phyloP scores from a whole-genome alignment of 2,329 filamentous ascomycete genomes.

The Trichoderma guizhouense region DNA sequence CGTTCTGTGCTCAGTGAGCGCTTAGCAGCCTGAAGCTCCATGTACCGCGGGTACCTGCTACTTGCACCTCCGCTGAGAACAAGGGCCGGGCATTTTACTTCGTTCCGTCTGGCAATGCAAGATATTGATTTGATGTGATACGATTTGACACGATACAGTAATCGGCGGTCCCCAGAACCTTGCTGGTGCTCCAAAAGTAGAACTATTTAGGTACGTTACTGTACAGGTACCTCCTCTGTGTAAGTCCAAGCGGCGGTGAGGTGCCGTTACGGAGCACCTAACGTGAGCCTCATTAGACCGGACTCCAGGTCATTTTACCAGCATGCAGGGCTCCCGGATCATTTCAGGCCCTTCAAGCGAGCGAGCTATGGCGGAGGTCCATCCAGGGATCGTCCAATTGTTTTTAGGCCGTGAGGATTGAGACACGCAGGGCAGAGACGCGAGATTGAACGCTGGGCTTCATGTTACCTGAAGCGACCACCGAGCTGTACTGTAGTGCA shows the following conservation, averaged over 20 bases:
- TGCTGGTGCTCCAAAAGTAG: background rate
- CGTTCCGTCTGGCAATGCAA: background rate
- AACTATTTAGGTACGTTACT: background rate
- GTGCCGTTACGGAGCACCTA: background rate
- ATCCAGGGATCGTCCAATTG: background rate
- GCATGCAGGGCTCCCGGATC: background rate
- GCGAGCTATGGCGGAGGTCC: background rate
- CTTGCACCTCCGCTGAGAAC: background rate
- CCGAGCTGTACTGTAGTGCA: background rate
- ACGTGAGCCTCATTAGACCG: slow-evolving; percentile 2
- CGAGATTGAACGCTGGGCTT: slow-evolving; percentile 1
- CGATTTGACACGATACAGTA: background rate
- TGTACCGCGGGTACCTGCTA: background rate
- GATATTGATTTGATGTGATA: background rate
- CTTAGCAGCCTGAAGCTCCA: slow-evolving; percentile 13
- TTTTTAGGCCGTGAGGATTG: background rate
- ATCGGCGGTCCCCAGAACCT: background rate
- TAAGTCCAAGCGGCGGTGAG: slow-evolving; percentile 15
- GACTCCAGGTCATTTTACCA: slow-evolving; percentile 1
- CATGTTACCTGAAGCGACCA: background rate
- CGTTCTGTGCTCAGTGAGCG: slow-evolving; percentile 16
- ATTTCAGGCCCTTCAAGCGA: background rate
- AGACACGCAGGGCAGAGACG: slow-evolving; percentile 10
- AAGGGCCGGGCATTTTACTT: background rate
- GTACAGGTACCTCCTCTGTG: background rate